Evolutionary conservation across 2,329 filamentous ascomycete genomes (phyloP), one percentile per base, ranked within the genome.

Genomic region (Aspergillus chevalieri): DNA sequence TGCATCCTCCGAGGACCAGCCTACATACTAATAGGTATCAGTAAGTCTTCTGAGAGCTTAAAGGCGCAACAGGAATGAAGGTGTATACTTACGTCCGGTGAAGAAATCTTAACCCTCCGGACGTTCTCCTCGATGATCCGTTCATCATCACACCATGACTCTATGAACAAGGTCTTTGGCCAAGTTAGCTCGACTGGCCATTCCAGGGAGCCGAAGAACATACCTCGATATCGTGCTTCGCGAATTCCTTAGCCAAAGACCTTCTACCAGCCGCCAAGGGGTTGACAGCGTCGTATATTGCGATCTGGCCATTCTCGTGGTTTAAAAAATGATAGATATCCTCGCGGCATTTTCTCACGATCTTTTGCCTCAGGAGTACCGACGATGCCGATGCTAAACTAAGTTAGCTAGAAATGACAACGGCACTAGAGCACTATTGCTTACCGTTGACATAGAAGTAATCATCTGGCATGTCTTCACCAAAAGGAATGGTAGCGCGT

Each of bases 241-340:
- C 86, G 66, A 98, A 95, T 64, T 98, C 93, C 70, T 95, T 95
- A 4, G 90, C 91, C 15, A 98, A 76, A 9, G 89, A 87, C 49
- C 86, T 82, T 43, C 93, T 83, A 14, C 90, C 91, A 50, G 81
- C 83, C 17, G 89, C 84, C 17, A 93, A 85, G 4, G 92, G 91
- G 62, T 98, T 98, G 15, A 98, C 94, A 24, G 94, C 93, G 70
- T 98, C 93, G 67, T 97, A 98, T 52, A 98, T 97, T 49, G 93
- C 93, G 48, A 98, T 92, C 66, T 98, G 93, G 10, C 93, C 93
- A 61, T 97, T 97, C 64, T 97, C 93, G 59, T 96, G 87, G 63
- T 97, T 94, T 42, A 98, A 75, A 78, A 95, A 98, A 48, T 87
- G 85, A 65, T 96, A 95, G 50, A 98, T 96, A 64, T 98, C 93